phyloP scores from a whole-genome alignment of 2,329 filamentous ascomycete genomes.

The Curvularia sp. region DNA sequence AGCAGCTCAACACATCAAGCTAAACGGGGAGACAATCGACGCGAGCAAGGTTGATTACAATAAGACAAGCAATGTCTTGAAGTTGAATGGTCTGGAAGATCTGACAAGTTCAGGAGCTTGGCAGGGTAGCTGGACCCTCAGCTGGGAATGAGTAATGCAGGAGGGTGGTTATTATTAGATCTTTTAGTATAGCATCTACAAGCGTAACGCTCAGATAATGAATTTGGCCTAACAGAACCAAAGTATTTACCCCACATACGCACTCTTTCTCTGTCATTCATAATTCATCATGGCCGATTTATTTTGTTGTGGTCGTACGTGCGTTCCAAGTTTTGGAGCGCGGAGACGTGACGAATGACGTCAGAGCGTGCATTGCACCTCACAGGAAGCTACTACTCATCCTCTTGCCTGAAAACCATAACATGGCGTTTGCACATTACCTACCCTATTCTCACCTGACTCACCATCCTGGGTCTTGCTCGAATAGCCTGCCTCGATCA shows the following conservation, averaged over 20 bases:
- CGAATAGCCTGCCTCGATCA: not conserved
- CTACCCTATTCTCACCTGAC: not conserved
- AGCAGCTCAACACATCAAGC: conserved; percentile 46
- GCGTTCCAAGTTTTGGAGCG: conserved; percentile 27
- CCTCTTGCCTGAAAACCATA: not conserved
- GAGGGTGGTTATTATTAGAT: not conserved
- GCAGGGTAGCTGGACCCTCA: conserved; percentile 63
- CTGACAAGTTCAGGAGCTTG: conserved; percentile 65
- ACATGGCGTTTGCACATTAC: conserved; percentile 5
- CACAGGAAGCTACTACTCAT: conserved; percentile 2
- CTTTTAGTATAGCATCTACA: not conserved
- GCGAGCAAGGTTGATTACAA: conserved; percentile 59
- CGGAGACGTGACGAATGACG: conserved; percentile 30
- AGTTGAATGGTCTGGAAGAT: conserved; percentile 59
- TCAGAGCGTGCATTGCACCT: conserved; percentile 21
- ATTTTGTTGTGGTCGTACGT: conserved; percentile 11
- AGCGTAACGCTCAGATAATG: conserved; percentile 3
- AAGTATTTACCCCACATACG: not conserved
- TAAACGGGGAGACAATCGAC: conserved; percentile 60
- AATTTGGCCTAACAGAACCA: not conserved
- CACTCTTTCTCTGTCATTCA: not conserved
- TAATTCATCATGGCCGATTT: not conserved
- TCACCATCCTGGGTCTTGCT: not conserved
- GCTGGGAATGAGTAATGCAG: conserved; percentile 56
- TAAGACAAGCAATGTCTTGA: conserved; percentile 57